Evolutionary conservation across 208 protist species (phyloP).

Genomic region (Naegleria lovaniensis): DNA sequence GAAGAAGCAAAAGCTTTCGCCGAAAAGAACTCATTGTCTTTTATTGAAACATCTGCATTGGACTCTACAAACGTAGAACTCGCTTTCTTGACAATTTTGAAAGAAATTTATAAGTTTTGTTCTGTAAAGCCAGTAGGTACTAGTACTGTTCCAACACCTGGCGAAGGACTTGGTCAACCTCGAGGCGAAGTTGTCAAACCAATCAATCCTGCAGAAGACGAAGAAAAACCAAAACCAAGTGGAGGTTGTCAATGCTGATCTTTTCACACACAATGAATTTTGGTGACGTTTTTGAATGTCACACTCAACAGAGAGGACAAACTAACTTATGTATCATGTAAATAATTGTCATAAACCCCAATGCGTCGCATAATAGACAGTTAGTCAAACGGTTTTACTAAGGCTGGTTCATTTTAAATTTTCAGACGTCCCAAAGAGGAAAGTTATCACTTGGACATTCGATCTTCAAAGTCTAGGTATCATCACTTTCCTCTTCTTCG

Average conservation of each 20-base stretch:
- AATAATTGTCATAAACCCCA: neutral
- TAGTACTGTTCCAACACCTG: neutral
- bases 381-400: no score
- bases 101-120: slow-evolving; percentile 64
- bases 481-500: neutral
- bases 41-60: slow-evolving; percentile 97
- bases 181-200: slow-evolving; percentile 7
- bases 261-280: neutral
- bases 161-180: neutral
- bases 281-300: neutral
- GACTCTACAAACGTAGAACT: slow-evolving; percentile 97
- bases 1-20: slow-evolving; percentile 91
- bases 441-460: no score
- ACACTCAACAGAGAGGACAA: neutral
- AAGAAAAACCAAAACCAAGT: neutral
- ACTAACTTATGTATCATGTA: neutral
- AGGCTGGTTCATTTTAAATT: no score
- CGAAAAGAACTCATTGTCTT: slow-evolving; percentile 85
- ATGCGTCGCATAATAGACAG: no score
- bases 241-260: neutral
- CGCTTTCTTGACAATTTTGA: slow-evolving; percentile 96
- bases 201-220: neutral
- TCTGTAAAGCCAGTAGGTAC: neutral
- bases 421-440: no score
- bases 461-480: no score